phyloP scores from a whole-genome alignment of 371 early-diverging fungal genomes.

The Saksenaea vasiformis region DNA sequence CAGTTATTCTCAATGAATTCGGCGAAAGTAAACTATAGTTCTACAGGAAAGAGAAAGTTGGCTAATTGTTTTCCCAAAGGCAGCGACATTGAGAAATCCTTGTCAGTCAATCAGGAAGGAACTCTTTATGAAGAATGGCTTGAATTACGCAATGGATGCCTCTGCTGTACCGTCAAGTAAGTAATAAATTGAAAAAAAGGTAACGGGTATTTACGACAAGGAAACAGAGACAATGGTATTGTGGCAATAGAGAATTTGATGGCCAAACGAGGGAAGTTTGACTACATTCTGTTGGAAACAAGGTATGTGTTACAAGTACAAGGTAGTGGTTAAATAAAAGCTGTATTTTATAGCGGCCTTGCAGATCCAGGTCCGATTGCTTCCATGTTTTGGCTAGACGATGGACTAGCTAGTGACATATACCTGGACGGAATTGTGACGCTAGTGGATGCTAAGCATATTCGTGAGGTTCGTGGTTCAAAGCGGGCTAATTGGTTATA shows the following conservation, averaged over 20 bases:
- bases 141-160: conserved; percentile 94
- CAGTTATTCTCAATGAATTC: conserved; percentile 92
- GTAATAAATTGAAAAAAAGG: neutral
- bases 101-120: conserved; percentile 80
- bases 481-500: neutral
- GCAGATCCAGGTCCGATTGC: conserved; percentile 94
- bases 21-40: conserved; percentile 61
- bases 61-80: conserved; percentile 47
- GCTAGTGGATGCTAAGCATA: conserved; percentile 88
- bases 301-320: conserved; percentile 31
- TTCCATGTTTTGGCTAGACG: conserved; percentile 96
- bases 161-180: conserved; percentile 96
- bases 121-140: conserved; percentile 94
- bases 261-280: conserved; percentile 88
- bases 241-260: conserved; percentile 93
- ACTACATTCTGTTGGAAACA: conserved; percentile 95
- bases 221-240: conserved; percentile 84
- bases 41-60: neutral
- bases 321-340: neutral
- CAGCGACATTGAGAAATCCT: conserved; percentile 92
- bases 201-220: neutral
- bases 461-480: conserved; percentile 42
- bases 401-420: conserved; percentile 85
- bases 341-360: conserved; percentile 46
- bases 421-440: conserved; percentile 94